Evolutionary conservation across 495 filamentous ascomycete genomes (phyloP), one percentile per base, ranked within the genome.

Genomic region (Aspergillus kassunensis): DNA sequence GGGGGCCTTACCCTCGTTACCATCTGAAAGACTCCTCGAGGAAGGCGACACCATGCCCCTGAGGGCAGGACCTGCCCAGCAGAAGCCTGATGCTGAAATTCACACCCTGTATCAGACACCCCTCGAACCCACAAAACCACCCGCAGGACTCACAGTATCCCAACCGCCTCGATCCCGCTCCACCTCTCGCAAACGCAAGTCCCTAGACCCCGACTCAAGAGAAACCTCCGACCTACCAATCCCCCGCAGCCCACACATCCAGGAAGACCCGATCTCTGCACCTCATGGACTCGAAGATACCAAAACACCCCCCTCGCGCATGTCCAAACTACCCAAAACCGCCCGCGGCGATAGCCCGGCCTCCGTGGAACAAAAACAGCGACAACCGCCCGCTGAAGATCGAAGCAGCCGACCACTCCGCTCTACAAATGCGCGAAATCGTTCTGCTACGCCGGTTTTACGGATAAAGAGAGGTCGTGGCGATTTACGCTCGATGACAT

Each of bases 21-120:
- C 81, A 6, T 85, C 82, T 12, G 83, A 85, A 62, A 66, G 80
- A 27, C 58, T 83, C 5, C 60, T 83, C 1, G 65, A 71, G 56
- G 64, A 44, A 7, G 29, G 47, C 20, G 42, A 41, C 39, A 11
- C 58, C n/a, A 59, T 56, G 1, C 64, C 61, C 5, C 48, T 63
- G 16, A 46, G 48, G 34, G 20, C 31, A 41, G 49, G 34, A 23
- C 37, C 40, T 19, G n/a, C 37, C 15, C 23, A 36, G 8, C 41
- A 15, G 9, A 13, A 36, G 16, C 16, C 20, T 7, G 44, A 46
- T 18, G 23, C 18, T 8, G 45, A 35, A 18, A n/a, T 15, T 27
- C 45, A 48, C 7, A 48, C 34, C 16, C 29, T n/a, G n/a, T n/a
- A n/a, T n/a, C n/a, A 29, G 30, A n/a, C 27, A 12, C 42, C 16